Conservation (phyloP, 169 alveolate genomes). For the Plasmodium yoelii region DNA sequence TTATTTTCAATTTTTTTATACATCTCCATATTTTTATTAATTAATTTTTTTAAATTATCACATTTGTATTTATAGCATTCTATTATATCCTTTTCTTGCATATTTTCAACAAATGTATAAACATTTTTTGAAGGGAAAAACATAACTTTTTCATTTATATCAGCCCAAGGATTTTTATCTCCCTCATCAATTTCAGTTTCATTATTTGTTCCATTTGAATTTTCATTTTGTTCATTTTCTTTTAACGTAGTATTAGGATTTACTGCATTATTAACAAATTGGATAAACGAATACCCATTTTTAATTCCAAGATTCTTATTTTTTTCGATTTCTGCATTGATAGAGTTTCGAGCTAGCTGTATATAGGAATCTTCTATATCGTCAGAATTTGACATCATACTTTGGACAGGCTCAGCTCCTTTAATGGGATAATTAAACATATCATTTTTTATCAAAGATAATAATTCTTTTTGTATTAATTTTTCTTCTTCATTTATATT, state of each 20-base stretch:
- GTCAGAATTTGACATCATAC: conserved; percentile 16
- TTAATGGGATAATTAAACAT: conserved; percentile 72
- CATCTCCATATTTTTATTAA: conserved; percentile 33
- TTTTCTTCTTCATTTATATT: conserved; percentile 3
- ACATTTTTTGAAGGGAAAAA: conserved; percentile 75
- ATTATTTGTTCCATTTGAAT: background rate
- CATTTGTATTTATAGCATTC: conserved; percentile 62
- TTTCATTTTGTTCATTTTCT: background rate
- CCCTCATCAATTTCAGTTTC: background rate
- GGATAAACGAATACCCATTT: background rate
- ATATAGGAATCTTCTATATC: conserved; percentile 7
- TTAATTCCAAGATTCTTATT: background rate
- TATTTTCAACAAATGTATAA: conserved; percentile 31
- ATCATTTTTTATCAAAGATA: conserved; percentile 45
- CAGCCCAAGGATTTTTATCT: conserved; percentile 3
- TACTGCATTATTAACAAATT: too few species aligned
- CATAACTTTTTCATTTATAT: conserved; percentile 28
- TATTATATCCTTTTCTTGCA: conserved; percentile 44
- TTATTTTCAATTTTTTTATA: conserved; percentile 50
- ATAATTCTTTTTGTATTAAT: conserved; percentile 38
- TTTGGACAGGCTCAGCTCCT: conserved; percentile 61
- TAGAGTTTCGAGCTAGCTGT: conserved; percentile 10
- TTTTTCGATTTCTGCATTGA: background rate
- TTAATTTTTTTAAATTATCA: conserved; percentile 23
- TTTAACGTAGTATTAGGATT: background rate